Evolutionary conservation across 2,329 filamentous ascomycete genomes (phyloP).

Genomic region (Colletotrichum salicis): DNA sequence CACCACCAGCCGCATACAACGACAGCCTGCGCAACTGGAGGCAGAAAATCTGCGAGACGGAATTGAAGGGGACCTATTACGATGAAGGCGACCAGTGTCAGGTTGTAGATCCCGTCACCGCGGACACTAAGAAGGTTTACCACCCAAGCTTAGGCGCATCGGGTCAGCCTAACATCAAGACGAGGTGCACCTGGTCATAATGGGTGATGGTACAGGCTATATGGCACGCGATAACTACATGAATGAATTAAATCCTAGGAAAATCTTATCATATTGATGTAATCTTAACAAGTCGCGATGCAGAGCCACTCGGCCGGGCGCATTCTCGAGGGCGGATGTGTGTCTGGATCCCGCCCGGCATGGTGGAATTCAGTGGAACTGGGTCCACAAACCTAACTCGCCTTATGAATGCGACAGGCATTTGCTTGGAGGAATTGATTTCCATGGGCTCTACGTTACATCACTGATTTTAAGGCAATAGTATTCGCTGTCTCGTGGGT

Average conservation of each 20-base stretch:
- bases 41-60: background rate
- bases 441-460: background rate
- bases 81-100: background rate
- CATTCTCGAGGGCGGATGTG: background rate
- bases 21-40: background rate
- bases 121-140: background rate
- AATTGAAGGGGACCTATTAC: background rate
- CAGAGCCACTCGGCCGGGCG: background rate
- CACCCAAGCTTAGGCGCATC: background rate
- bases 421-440: too few species aligned
- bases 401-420: too few species aligned
- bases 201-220: too few species aligned
- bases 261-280: too few species aligned
- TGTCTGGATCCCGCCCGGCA: background rate
- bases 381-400: background rate
- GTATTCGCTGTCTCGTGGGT: background rate
- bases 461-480: background rate
- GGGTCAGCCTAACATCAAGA: background rate
- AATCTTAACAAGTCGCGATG: accelerated
- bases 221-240: too few species aligned
- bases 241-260: background rate
- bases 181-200: background rate
- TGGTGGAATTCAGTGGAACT: background rate
- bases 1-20: background rate
- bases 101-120: background rate